Base-by-base conservation (phyloP, 148 eudicot species). In the Diospyros lotus region DNA sequence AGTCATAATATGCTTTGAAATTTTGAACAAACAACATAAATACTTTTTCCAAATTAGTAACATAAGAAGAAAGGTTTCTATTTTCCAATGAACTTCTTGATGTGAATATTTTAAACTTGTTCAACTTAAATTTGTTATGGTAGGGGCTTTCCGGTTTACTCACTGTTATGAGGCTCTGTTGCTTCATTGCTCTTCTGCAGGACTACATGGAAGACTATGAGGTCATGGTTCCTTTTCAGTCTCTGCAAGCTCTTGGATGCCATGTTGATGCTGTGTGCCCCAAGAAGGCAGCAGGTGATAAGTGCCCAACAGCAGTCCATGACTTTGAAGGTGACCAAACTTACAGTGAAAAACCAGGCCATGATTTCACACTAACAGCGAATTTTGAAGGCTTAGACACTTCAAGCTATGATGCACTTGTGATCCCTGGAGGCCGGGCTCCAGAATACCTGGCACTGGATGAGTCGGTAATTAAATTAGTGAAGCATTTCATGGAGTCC, bases 301-400 rank as follows among this genome's bases (percentile, higher is more conserved):
- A 52, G 44, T 95, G 99, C 65, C 80, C 93, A 42, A 95, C 99
- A 4, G 99, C 98, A 66, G 89, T 95, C 75, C 99, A 95, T 78
- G 97, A 95, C 77, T 95, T 95, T 69, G 98, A 95, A 85, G 99
- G 99, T 69, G 99, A 95, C 80, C 99, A 93, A 64, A 95, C 99
- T 4, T 95, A 95, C 79, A 92, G 91, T 75, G 99, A 95, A 75
- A 95, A 95, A 79, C 94, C 94, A 38, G 99, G 99, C 44, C 98
- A 93, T 83, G 81, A 89, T 81, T 95, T 95, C 71, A 82, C 80
- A 0, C 71, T 95, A 68, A 95, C 87, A 10, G 94, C 97, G 7
- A 72, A 81, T 70, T 95, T 93, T 79, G 87, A 88, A 56, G 84
- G 78, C 67, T 43, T 95, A 53, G 78, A 87, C 80, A 85, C 82